phyloP scores from a whole-genome alignment of 805 yeast genomes.

The Saturnispora mendoncae region DNA sequence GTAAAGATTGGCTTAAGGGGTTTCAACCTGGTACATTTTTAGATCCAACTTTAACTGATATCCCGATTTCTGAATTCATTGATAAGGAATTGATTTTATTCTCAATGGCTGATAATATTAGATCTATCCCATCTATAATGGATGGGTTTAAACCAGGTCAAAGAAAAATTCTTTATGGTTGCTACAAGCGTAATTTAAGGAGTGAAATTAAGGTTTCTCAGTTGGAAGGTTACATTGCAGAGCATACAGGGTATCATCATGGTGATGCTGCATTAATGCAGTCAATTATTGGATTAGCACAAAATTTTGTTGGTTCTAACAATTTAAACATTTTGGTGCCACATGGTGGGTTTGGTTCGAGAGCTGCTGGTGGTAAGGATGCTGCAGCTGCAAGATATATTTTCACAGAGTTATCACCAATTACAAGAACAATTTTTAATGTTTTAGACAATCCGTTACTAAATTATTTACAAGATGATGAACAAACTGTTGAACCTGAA shows the following conservation, averaged over 20 bases:
- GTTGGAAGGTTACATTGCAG: conserved; percentile 82
- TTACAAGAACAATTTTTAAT: conserved; percentile 71
- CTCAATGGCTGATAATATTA: conserved; percentile 91
- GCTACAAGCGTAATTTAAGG: conserved; percentile 70
- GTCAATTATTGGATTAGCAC: conserved; percentile 91
- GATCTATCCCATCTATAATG: conserved; percentile 88
- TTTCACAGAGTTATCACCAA: conserved; percentile 69
- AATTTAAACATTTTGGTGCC: conserved; percentile 80
- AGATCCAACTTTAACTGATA: conserved; percentile 64
- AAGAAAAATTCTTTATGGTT: conserved; percentile 83
- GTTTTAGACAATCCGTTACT: conserved; percentile 72
- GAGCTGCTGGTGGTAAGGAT: conserved; percentile 96
- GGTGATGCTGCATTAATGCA: conserved; percentile 85
- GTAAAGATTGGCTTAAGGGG: conserved; percentile 94
- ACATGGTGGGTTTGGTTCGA: conserved; percentile 91
- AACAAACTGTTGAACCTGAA: conserved; percentile 87
- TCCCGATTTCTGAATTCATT: conserved; percentile 89
- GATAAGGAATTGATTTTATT: conserved; percentile 90
- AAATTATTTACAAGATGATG: conserved; percentile 84
- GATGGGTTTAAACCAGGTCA: conserved; percentile 98
- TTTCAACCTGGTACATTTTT: conserved; percentile 86
- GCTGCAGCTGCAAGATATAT: conserved; percentile 98
- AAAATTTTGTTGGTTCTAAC: conserved; percentile 88
- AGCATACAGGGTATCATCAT: conserved; percentile 88
- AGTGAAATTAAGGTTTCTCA: conserved; percentile 84